Evolutionary conservation across 140 eudicot genomes (phyloP).

Genomic region (Senecio squalidus): DNA sequence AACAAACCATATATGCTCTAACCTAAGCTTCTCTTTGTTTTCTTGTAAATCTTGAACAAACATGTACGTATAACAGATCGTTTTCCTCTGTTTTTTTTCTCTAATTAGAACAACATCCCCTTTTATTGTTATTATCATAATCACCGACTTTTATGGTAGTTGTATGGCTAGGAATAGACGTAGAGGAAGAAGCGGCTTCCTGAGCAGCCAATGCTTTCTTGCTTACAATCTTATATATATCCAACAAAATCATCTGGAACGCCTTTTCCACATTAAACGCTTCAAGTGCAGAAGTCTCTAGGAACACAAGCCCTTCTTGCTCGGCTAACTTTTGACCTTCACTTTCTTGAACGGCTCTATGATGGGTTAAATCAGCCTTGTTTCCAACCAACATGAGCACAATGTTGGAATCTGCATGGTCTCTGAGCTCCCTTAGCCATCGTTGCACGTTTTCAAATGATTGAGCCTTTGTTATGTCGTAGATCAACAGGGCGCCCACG

Average conservation of each 20-base stretch:
- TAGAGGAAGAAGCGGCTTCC: slow-evolving; percentile 51
- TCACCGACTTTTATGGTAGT: slow-evolving; percentile 70
- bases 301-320: slow-evolving; percentile 66
- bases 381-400: slow-evolving; percentile 88
- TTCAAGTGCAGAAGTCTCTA: slow-evolving; percentile 89
- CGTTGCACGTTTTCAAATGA: slow-evolving; percentile 78
- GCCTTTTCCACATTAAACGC: slow-evolving; percentile 82
- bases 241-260: slow-evolving; percentile 72
- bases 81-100: neutral
- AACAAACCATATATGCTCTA: no score
- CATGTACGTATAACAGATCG: slow-evolving; percentile 11
- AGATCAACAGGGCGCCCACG: slow-evolving; percentile 81
- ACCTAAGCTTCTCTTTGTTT: slow-evolving; percentile 9
- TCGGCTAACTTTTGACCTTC: slow-evolving; percentile 67
- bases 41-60: slow-evolving; percentile 25
- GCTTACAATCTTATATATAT: slow-evolving; percentile 69
- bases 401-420: slow-evolving; percentile 90
- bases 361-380: slow-evolving; percentile 72
- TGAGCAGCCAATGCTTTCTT: slow-evolving; percentile 92
- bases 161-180: slow-evolving; percentile 58
- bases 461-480: slow-evolving; percentile 74
- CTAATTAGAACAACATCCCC: slow-evolving; percentile 70
- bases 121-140: slow-evolving; percentile 32
- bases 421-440: slow-evolving; percentile 85
- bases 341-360: slow-evolving; percentile 50